Conservation (phyloP, 2,329 filamentous ascomycete genomes). For the Catunica adiposa region DNA sequence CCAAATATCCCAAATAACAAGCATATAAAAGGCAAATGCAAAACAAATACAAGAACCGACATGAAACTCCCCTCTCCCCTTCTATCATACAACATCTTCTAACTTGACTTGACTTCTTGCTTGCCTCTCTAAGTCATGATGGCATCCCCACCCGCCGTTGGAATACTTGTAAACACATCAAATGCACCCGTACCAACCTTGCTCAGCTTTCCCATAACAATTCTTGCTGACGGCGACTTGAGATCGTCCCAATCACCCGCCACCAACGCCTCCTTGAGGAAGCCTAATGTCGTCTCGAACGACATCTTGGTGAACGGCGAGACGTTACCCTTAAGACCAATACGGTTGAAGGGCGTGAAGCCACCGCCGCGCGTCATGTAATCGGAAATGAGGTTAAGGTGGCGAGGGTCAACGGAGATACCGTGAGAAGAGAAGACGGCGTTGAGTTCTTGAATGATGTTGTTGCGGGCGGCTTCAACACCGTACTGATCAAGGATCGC, state of each 20-base stretch:
- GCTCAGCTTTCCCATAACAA: conserved; percentile 72
- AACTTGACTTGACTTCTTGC: not conserved
- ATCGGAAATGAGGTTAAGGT: conserved; percentile 89
- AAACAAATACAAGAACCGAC: not conserved
- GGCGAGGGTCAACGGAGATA: conserved; percentile 79
- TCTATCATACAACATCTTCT: not conserved
- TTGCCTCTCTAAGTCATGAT: conserved; percentile 19
- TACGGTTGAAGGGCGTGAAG: conserved; percentile 85
- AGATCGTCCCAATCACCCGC: conserved; percentile 85
- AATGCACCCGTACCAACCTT: conserved; percentile 82
- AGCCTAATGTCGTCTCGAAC: conserved; percentile 91
- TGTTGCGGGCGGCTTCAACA: conserved; percentile 77
- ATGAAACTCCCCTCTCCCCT: not conserved
- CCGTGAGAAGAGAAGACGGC: conserved; percentile 80
- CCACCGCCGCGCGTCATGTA: conserved; percentile 91
- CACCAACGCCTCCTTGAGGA: conserved; percentile 80
- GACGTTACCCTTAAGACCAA: conserved; percentile 67
- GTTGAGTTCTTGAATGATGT: conserved; percentile 73
- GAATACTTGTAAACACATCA: conserved; percentile 57
- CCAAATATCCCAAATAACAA: not conserved
- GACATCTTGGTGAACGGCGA: conserved; percentile 98
- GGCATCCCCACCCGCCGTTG: conserved; percentile 28
- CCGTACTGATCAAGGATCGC: conserved; percentile 75
- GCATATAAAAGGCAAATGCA: not conserved
- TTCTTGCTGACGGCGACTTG: conserved; percentile 65